Conservation (phyloP, 1,284 basidiomycete species). For the Cutaneotrichosporon sp. region DNA sequence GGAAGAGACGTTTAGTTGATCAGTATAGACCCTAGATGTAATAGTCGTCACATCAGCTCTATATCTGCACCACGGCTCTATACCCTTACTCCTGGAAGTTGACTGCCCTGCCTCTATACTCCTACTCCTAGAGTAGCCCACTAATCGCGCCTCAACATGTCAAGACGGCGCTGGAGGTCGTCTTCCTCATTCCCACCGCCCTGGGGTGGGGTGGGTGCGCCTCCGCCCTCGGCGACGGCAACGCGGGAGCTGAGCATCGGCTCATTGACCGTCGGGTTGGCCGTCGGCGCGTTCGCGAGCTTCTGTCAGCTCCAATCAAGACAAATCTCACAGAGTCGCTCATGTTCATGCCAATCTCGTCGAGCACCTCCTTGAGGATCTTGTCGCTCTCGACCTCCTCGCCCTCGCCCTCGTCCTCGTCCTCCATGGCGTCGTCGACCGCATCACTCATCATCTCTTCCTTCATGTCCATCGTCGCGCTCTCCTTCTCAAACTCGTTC, state of each 20-base stretch:
- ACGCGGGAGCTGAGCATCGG: conserved; percentile 66
- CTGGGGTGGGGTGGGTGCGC: conserved; percentile 41
- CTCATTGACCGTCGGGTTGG: conserved; percentile 62
- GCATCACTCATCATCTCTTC: conserved; percentile 99
- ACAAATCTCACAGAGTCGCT: conserved; percentile 75
- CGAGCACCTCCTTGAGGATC: conserved; percentile 92
- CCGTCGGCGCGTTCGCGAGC: conserved; percentile 80
- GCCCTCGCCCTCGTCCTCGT: conserved; percentile 79
- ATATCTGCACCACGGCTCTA: not conserved
- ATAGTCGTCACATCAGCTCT: conserved; percentile 1
- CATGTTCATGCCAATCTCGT: conserved; percentile 92
- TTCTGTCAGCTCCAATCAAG: conserved; percentile 2
- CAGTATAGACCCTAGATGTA: conserved; percentile 4
- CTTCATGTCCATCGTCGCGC: conserved; percentile 99
- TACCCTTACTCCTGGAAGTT: too few species aligned
- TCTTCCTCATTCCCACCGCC: conserved; percentile 72
- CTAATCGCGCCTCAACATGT: conserved; percentile 64
- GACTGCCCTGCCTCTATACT: too few species aligned
- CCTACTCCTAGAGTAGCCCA: too few species aligned
- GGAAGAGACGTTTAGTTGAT: conserved; percentile 5
- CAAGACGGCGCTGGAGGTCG: conserved; percentile 79
- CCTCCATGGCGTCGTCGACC: conserved; percentile 97
- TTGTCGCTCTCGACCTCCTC: conserved; percentile 92
- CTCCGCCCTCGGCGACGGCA: conserved; percentile 64
- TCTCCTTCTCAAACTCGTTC: conserved; percentile 97